Conservation (phyloP, 208 protist genomes). For the Leishmania lainsoni region DNA sequence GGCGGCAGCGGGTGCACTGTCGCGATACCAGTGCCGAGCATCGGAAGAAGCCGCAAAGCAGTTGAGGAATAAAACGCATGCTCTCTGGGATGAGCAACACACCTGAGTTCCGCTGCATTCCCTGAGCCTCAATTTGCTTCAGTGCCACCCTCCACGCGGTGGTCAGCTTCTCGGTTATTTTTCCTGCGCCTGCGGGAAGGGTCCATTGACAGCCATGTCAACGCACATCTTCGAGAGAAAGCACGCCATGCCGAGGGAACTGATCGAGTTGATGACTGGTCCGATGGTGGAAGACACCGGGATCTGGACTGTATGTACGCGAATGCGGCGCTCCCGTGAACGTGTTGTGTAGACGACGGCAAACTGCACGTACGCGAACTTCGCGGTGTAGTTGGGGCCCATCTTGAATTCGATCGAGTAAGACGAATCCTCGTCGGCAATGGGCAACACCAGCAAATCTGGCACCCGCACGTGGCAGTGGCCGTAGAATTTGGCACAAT, state of each 20-base stretch:
- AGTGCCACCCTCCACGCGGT: constrained; percentile 47
- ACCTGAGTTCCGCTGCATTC: constrained; percentile 35
- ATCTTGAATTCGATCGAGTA: constrained; percentile 84
- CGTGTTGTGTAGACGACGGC: constrained; percentile 81
- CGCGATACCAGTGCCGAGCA: constrained; percentile 53
- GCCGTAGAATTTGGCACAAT: constrained; percentile 93
- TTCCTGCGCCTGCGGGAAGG: constrained; percentile 70
- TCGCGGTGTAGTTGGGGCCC: constrained; percentile 48
- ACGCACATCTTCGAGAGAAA: constrained; percentile 81
- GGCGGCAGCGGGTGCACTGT: constrained; percentile 51
- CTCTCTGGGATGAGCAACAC: constrained; percentile 71
- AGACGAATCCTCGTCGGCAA: constrained; percentile 90
- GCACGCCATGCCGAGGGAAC: constrained; percentile 62
- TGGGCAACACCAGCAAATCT: constrained; percentile 96
- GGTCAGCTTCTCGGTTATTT: constrained; percentile 57
- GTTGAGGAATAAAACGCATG: constrained; percentile 79
- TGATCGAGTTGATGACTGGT: constrained; percentile 73
- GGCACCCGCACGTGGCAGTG: constrained; percentile 96
- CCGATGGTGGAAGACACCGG: constrained; percentile 45
- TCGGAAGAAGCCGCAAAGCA: constrained; percentile 81
- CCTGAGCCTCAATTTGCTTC: constrained; percentile 53
- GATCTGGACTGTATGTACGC: constrained; percentile 85
- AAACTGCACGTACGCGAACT: constrained; percentile 85
- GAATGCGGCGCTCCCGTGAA: constrained; percentile 79
- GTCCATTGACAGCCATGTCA: constrained; percentile 51